Conservation (phyloP, 202 grass and related monocot species). For the Setaria viridis region DNA sequence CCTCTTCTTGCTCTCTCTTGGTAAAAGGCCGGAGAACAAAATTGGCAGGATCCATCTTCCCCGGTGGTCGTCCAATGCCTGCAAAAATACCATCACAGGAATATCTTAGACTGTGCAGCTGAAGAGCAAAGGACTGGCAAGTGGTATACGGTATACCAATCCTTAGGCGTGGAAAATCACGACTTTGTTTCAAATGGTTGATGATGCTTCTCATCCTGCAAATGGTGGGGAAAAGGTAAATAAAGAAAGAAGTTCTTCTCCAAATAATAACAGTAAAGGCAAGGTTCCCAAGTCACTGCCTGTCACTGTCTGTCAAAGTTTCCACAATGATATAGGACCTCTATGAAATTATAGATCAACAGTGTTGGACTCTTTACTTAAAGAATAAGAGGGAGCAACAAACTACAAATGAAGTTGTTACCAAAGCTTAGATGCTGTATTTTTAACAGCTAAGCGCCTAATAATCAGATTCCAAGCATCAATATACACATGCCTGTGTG, state of each 20-base stretch:
- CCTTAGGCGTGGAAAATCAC: conserved; percentile 86
- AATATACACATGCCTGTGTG: neutral
- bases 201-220: conserved; percentile 92
- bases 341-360: conserved; percentile 16
- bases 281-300: neutral
- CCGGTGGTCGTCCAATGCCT: conserved; percentile 90
- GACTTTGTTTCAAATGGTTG: conserved; percentile 81
- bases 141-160: conserved; percentile 67
- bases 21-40: conserved; percentile 89
- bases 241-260: neutral
- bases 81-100: conserved; percentile 30
- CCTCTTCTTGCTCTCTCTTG: conserved; percentile 90
- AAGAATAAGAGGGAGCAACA: neutral
- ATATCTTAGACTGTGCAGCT: conserved; percentile 19
- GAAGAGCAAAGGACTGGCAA: conserved; percentile 14
- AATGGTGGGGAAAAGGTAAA: conserved; percentile 7
- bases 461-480: conserved; percentile 17
- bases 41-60: conserved; percentile 96
- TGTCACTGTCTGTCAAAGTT: neutral
- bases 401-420: conserved; percentile 10
- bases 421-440: neutral
- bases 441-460: neutral
- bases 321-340: neutral
- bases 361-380: neutral
- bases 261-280: neutral